Evolutionary conservation across 257 asterid species (phyloP).

Genomic region (Ocimum tenuiflorum): DNA sequence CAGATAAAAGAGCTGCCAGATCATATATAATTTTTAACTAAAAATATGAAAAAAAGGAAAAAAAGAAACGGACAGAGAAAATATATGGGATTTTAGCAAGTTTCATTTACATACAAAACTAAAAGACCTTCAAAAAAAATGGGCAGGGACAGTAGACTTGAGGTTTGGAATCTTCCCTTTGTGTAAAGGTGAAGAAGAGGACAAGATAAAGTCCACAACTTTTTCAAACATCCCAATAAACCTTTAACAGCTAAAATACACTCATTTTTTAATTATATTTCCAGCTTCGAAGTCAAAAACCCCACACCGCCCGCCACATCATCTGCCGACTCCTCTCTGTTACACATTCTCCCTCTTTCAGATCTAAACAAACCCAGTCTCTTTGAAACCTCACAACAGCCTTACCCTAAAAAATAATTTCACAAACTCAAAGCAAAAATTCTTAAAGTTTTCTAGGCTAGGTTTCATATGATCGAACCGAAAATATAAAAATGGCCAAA

Average conservation of each 20-base stretch:
- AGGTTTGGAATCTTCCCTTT: constrained; percentile 50
- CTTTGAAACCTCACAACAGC: neutral
- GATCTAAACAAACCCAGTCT: constrained; percentile 30
- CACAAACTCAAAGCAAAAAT: neutral
- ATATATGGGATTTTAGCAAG: neutral
- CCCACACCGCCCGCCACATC: constrained; percentile 33
- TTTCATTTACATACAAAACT: neutral
- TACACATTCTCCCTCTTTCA: constrained; percentile 21
- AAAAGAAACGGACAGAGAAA: neutral
- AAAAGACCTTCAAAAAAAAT: neutral
- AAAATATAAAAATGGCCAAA: neutral
- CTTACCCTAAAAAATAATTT: neutral
- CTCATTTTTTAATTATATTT: constrained; percentile 14
- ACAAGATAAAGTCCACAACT: constrained; percentile 46
- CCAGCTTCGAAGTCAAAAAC: constrained; percentile 43
- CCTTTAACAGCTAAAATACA: constrained; percentile 30
- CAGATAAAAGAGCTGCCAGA: neutral
- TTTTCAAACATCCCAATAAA: constrained; percentile 36
- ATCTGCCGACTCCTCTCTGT: constrained; percentile 35
- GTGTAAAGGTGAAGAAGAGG: constrained; percentile 50
- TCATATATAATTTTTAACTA: neutral
- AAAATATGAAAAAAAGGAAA: neutral
- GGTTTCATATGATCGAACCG: neutral
- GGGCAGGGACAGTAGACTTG: constrained; percentile 19
- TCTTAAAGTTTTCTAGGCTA: neutral